Conservation (phyloP, 805 yeast genomes). For the Sugiyamaella qingdaonensis region DNA sequence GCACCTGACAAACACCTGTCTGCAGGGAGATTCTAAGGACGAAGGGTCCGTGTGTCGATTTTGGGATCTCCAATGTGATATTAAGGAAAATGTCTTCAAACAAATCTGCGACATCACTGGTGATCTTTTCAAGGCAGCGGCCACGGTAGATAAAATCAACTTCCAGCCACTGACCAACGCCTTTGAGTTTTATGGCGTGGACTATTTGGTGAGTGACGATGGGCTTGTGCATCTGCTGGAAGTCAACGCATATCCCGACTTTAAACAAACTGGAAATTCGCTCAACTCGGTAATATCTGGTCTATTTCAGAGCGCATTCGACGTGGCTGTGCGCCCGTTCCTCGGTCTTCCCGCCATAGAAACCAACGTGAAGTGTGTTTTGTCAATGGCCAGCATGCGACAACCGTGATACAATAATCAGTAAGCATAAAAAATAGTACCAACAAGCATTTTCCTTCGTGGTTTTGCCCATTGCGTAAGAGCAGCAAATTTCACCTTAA, state of each 20-base stretch:
- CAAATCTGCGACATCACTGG: slow-evolving; percentile 59
- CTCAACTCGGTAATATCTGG: slow-evolving; percentile 67
- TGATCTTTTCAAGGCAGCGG: slow-evolving; percentile 79
- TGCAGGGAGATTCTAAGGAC: slow-evolving; percentile 52
- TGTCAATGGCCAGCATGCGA: not conserved
- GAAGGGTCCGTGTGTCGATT: slow-evolving; percentile 57
- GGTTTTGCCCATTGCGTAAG: too few species aligned
- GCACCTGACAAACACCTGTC: slow-evolving; percentile 91
- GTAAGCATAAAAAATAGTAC: not conserved
- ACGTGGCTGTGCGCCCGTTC: slow-evolving; percentile 48
- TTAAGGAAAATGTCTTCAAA: slow-evolving; percentile 36
- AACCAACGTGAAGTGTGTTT: not conserved
- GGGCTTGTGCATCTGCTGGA: slow-evolving; percentile 63
- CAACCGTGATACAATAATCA: not conserved
- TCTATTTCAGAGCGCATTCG: slow-evolving; percentile 56
- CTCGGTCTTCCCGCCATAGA: slow-evolving; percentile 5
- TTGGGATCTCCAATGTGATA: slow-evolving; percentile 39
- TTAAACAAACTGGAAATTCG: slow-evolving; percentile 87
- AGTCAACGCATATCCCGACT: slow-evolving; percentile 93
- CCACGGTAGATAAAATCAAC: slow-evolving; percentile 73
- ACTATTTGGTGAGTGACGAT: slow-evolving; percentile 60
- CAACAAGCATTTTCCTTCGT: not conserved
- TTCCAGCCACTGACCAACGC: slow-evolving; percentile 80
- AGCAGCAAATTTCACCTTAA: too few species aligned
- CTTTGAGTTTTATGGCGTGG: slow-evolving; percentile 84